Base-by-base conservation (phyloP, 768 basidiomycete genomes). In the Lactarius indigo region DNA sequence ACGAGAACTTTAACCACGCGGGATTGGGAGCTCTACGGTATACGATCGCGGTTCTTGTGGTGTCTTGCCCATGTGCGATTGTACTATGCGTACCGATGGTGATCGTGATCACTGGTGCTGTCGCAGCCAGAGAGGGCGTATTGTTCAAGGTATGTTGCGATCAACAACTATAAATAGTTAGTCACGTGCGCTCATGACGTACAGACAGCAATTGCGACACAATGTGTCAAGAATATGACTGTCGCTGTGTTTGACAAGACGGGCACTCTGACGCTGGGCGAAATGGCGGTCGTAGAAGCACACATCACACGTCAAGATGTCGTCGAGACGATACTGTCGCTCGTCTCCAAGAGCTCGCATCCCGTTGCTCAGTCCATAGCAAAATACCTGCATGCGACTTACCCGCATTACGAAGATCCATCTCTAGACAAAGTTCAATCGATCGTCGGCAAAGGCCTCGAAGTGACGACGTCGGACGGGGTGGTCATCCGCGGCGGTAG, bases 181-280 rank as follows among this genome's bases (percentile, higher is more conserved):
- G 55, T 52, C 30, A 15, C 20, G 30, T 61, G 47, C 35, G 13
- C 47, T 65, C 12, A 61, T 28, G 13, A 44, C 42, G 33, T 20
- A 9, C 50, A 70, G 69, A 68, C 70, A 0, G 61, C 63, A 13
- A 41, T 23, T 10, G 59, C 63, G 4, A 44, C 70, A 15, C 65
- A 68, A 28, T 28, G 57, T 6, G 65, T 44, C 23, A 68, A 78
- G n/a, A 72, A 77, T 52, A 74, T 82, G 59, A 75, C 78, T 41
- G 76, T 78, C 57, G 78, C 83, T 41, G 83, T 81, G 1, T 82
- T 87, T 63, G 86, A 87, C 75, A 87, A 87, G 77, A 87, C 85
- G 0, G 85, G 85, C 0, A 86, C 85, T 15, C 75, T 86, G 59
- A 84, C 85, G 1, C 69, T 74, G 50, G 81, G 82, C 15, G 69